Evolutionary conservation across 805 yeast genomes (phyloP), one percentile per base, ranked within the genome.

Genomic region (Naumovozyma baii): DNA sequence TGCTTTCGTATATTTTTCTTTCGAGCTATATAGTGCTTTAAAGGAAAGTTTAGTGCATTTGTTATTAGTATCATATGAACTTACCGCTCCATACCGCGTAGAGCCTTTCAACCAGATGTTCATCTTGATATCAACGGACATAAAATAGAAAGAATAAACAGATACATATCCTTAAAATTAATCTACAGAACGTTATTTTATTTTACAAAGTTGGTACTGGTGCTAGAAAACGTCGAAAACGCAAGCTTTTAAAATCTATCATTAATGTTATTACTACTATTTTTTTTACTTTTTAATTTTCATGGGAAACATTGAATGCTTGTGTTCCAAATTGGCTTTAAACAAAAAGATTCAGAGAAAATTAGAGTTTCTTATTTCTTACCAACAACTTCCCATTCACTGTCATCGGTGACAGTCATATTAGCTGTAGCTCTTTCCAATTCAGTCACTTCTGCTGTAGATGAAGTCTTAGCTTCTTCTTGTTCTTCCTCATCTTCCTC

Each of bases 321-420:
- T 22, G 26, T 10, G 26, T 22, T 22, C 7, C 7, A 10, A 22
- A 22, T 22, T 22, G 26, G 10, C 9, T 22, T 22, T 22, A 13
- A 25, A 12, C 28, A 14, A 18, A 16, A 12, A 25, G 16, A 20
- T 12, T n/a, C 14, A 5, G 7, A 19, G 15, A 12, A 32, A 3
- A 31, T 31, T 26, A 13, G 34, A 30, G 34, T 30, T 26, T 18
- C 20, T 50, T 59, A 56, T 55, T 66, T 68, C 50, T 67, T 66
- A 50, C 64, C 64, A 37, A 70, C 73, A 48, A 63, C 64, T 53
- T 66, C 67, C 77, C 76, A 71, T 15, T 68, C 72, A 36, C 59
- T 67, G 20, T 54, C 61, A 37, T 53, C 50, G 5, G 53, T 61
- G 38, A 71, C 64, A 31, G 67, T 44, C 47, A 73, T 55, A 28